Evolutionary conservation across 345 rosid species (phyloP).

Genomic region (Pistacia vera): DNA sequence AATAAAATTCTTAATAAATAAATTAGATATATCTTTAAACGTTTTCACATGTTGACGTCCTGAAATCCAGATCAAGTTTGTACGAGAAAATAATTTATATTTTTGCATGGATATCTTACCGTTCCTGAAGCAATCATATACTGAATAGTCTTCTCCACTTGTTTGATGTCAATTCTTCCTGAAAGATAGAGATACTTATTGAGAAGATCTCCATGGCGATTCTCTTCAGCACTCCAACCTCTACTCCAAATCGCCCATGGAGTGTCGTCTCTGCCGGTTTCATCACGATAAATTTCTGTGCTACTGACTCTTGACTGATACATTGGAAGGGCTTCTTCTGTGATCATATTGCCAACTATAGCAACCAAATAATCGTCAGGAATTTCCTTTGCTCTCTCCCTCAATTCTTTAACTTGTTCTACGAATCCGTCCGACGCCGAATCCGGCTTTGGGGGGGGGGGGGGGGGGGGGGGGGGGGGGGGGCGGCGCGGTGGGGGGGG

Average conservation of each 20-base stretch:
- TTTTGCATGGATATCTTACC: background rate
- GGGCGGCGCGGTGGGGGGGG: no score
- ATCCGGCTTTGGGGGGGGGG: no score
- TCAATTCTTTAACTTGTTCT: conserved; percentile 14
- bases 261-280: conserved; percentile 31
- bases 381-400: conserved; percentile 13
- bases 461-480: no score
- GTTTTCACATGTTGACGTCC: no score
- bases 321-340: conserved; percentile 8
- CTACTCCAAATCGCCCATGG: conserved; percentile 72
- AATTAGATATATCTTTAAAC: no score
- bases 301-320: conserved; percentile 35
- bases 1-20: no score
- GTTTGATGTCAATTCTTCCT: conserved; percentile 31
- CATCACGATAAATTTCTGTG: conserved; percentile 31
- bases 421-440: conserved; percentile 3
- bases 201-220: conserved; percentile 9
- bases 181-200: conserved; percentile 65
- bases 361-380: conserved; percentile 31
- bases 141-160: no score
- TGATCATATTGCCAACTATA: no score
- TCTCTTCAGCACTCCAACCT: conserved; percentile 33
- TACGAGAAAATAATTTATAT: no score
- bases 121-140: no score
- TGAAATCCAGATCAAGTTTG: no score